Percentiles rank a stretch among this genome's conserved stretches.
phyloP scores from a whole-genome alignment of 495 filamentous ascomycete genomes.

The Penicillium desertorum region DNA sequence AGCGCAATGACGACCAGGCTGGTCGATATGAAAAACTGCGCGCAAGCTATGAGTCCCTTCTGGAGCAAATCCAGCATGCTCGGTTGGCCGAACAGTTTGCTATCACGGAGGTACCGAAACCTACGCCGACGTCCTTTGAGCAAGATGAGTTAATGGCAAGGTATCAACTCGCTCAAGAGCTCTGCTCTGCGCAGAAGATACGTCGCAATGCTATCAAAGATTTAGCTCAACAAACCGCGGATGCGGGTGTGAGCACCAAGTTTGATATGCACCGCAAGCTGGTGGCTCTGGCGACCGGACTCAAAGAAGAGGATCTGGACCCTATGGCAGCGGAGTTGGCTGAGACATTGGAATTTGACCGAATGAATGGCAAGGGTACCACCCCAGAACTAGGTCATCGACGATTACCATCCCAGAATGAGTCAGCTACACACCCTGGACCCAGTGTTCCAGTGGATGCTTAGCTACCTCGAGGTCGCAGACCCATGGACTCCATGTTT shows the following conservation, averaged over 20 bases:
- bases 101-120: slow-evolving; percentile 17
- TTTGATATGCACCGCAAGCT: slow-evolving; percentile 54
- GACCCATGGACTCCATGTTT: neutral
- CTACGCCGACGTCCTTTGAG: slow-evolving; percentile 15
- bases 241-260: slow-evolving; percentile 52
- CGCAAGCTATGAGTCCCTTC: slow-evolving; percentile 41
- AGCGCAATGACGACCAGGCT: slow-evolving; percentile 32
- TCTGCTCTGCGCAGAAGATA: slow-evolving; percentile 41
- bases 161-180: slow-evolving; percentile 38
- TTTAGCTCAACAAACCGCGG: slow-evolving; percentile 48
- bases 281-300: slow-evolving; percentile 50
- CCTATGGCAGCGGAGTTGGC: slow-evolving; percentile 49
- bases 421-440: slow-evolving; percentile 28
- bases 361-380: slow-evolving; percentile 41
- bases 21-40: slow-evolving; percentile 39
- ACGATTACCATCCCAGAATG: slow-evolving; percentile 24
- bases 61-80: slow-evolving; percentile 41
- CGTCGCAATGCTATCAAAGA: slow-evolving; percentile 45
- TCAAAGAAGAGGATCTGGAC: slow-evolving; percentile 52
- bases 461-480: slow-evolving; percentile 14
- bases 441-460: slow-evolving; percentile 40
- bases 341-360: slow-evolving; percentile 49
- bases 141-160: slow-evolving; percentile 31
- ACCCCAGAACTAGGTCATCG: slow-evolving; percentile 32
- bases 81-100: slow-evolving; percentile 31